phyloP scores from a whole-genome alignment of 2,329 filamentous ascomycete genomes.

The Pleochaeta shiraiana region DNA sequence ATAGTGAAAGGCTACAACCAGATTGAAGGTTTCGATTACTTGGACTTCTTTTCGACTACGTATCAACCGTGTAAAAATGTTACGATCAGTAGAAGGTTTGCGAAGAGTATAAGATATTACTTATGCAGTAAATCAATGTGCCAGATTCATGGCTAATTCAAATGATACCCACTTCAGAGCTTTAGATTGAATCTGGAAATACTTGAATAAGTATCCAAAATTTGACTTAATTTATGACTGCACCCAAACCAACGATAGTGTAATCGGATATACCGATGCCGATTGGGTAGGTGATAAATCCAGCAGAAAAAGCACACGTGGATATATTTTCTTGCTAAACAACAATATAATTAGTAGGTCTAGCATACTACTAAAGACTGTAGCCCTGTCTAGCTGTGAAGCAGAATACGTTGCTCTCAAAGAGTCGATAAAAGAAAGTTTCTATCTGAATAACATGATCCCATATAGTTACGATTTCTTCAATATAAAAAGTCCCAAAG shows the following conservation, averaged over 20 bases:
- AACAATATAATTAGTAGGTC: background rate
- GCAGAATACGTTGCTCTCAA: background rate
- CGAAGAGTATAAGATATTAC: too few relatives aligned
- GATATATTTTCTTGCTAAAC: background rate
- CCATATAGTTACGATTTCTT: too few relatives aligned
- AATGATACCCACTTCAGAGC: background rate
- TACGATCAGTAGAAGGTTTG: too few relatives aligned
- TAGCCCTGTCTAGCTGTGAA: background rate
- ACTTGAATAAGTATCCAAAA: background rate
- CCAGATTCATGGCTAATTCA: background rate
- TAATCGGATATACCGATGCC: background rate
- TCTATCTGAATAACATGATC: too few relatives aligned
- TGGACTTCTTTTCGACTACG: too few relatives aligned
- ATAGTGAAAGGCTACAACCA: background rate
- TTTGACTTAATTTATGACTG: background rate
- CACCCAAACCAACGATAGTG: background rate
- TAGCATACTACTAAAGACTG: background rate
- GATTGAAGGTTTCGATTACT: too few relatives aligned
- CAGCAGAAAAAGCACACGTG: background rate
- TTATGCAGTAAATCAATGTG: background rate
- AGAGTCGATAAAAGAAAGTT: background rate
- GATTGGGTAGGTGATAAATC: background rate
- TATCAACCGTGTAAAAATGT: too few relatives aligned
- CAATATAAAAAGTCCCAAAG: too few relatives aligned
- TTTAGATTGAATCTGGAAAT: background rate